These are phyloP conservation scores for Barnettozyma sp. DNA, from an alignment of 805 yeast genomes.

Conservation along the genomic window DNA sequence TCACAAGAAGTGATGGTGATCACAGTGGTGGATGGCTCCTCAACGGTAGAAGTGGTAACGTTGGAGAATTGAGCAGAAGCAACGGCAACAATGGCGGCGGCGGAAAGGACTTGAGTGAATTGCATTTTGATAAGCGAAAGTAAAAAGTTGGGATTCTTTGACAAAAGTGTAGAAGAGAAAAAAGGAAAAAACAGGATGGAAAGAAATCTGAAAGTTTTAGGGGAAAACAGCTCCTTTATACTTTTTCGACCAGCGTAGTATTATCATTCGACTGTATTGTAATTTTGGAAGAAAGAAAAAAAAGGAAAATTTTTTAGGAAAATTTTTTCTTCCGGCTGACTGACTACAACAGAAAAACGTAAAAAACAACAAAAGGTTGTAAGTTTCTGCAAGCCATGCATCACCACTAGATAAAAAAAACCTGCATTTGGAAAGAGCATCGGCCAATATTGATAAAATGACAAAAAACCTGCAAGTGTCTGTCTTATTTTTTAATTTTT, in stretches of 20 bases:
- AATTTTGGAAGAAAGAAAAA: too few species aligned
- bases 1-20: constrained; percentile 16
- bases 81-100: constrained; percentile 25
- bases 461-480: too few species aligned
- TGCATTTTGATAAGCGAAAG: constrained; percentile 30
- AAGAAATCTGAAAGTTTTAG: background rate
- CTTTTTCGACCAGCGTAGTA: constrained; percentile 5
- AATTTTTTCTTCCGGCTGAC: too few species aligned
- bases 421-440: background rate
- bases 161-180: constrained; percentile 4
- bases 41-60: constrained; percentile 5
- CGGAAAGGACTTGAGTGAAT: constrained; percentile 28
- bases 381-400: constrained; percentile 4
- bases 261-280: too few species aligned
- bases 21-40: constrained; percentile 6
- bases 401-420: background rate
- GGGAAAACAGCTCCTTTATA: constrained; percentile 8
- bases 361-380: background rate
- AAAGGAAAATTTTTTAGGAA: too few species aligned
- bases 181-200: constrained; percentile 1
- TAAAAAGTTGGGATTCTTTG: constrained; percentile 21
- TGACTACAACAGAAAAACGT: too few species aligned
- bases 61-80: constrained; percentile 24
- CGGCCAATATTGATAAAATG: too few species aligned
- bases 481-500: constrained; percentile 4